Conservation (phyloP, 805 yeast genomes). For the Clavispora fructus region DNA sequence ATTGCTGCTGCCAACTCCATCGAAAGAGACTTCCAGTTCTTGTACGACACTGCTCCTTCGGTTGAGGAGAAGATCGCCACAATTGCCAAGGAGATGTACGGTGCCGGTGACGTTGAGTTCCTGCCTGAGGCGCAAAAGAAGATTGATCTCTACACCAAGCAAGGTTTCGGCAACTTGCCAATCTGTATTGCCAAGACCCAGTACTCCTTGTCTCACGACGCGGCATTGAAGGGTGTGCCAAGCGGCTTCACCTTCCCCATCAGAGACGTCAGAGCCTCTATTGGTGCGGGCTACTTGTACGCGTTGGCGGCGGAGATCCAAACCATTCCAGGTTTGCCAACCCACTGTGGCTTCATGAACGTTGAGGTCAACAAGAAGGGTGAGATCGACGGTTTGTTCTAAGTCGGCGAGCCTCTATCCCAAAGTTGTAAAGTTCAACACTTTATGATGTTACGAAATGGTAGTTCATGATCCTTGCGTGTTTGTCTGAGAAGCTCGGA, state of each 20-base stretch:
- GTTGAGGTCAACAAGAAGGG: conserved; percentile 78
- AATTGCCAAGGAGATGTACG: conserved; percentile 74
- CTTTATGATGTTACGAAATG: conserved; percentile 17
- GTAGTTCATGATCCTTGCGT: neutral
- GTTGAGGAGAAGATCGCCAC: conserved; percentile 64
- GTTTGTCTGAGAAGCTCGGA: neutral
- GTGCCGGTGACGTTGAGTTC: conserved; percentile 68
- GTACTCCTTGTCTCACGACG: conserved; percentile 79
- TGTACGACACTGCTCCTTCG: conserved; percentile 48
- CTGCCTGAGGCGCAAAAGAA: conserved; percentile 65
- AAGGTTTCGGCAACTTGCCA: conserved; percentile 75
- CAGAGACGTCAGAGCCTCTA: conserved; percentile 70
- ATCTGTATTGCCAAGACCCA: conserved; percentile 85
- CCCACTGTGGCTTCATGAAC: conserved; percentile 83
- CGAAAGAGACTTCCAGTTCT: conserved; percentile 43
- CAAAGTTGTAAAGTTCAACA: conserved; percentile 16
- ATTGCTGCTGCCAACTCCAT: conserved; percentile 52
- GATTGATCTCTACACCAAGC: conserved; percentile 60
- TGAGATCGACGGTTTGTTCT: conserved; percentile 77
- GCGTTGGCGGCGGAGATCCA: conserved; percentile 83
- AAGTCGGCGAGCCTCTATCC: conserved; percentile 1
- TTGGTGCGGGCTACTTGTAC: conserved; percentile 82
- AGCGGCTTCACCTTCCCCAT: conserved; percentile 75
- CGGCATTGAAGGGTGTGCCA: conserved; percentile 79
- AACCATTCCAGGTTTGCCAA: conserved; percentile 83